Evolutionary conservation across 2,329 filamentous ascomycete genomes (phyloP), one percentile per base, ranked within the genome.

Genomic region (Sporothrix brunneoviolacea): DNA sequence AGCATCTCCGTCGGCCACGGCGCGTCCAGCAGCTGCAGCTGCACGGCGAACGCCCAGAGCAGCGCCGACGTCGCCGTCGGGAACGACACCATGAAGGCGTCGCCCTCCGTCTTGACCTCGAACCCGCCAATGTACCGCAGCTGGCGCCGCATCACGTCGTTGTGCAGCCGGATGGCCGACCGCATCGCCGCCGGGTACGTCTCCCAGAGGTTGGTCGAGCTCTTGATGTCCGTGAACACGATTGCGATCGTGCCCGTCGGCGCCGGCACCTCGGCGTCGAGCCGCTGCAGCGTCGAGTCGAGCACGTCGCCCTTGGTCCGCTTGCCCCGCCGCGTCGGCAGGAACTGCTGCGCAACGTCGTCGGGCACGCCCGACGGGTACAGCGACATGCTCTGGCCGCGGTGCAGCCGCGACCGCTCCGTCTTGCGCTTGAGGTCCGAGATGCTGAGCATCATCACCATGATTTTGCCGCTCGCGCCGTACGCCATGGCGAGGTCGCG

Each of bases 81-180:
- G 68, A 98, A 98, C 9, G 91, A 95, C 28, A 98, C 93, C 91
- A 98, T 97, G 63, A 98, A 98, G 8, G 93, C 93, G 69, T 98
- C 93, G 59, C 93, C 93, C 88, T 98, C 93, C 16, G 93, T 98
- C 76, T 98, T 98, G 67, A 98, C 93, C 70, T 98, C 93, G 63
- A 96, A 98, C 1, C 93, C 93, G 62, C 93, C 93, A 60, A 96
- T 94, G 56, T 91, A 85, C 45, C 93, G 84, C 59, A 98, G 73
- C 64, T 97, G 91, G 50, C 93, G 81, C 58, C 93, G 86, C 85
- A 98, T 95, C 40, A 96, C 82, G 61, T 95, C 90, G 66, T 98
- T 98, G 75, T 98, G 93, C 59, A 95, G 84, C 68, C 91, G 94
- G 69, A 98, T 98, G 16, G 91, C 91, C 13, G 91, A 91, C 60